Base-by-base conservation (phyloP, 2,329 filamentous ascomycete genomes). In the Colletotrichum agaves region DNA sequence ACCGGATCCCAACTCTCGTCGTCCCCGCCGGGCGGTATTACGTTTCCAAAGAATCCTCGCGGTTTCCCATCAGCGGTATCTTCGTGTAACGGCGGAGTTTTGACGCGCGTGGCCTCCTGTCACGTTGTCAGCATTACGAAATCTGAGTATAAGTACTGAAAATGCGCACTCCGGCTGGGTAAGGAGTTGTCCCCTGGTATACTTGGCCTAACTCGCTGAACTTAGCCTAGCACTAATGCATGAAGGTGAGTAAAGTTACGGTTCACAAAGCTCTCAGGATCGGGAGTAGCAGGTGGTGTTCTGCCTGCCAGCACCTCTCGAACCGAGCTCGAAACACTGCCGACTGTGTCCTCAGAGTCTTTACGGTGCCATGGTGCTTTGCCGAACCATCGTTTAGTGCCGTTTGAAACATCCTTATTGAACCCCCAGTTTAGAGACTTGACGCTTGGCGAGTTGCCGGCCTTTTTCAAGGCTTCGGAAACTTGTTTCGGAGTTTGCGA, bases 21-120 rank as follows among this genome's bases (percentile, higher is more conserved):
- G 5, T 62, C 31, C 6, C 59, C 50, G 12, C 69, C 43, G 0
- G 79, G 78, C 2, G 77, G 74, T 11, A 76, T 72, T 37, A 81
- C 77, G 21, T 82, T 76, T 13, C 79, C 79, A 70, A 85, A 85
- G 71, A 84, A 83, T 4, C 76, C 78, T 5, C 81, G 79, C 3
- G 78, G 76, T 37, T 71, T 77, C 5, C 78, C 77, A 50, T 78
- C 78, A 13, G 75, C 74, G 8, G 77, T 78, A 44, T 76, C 75
- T 66, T 83, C 79, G 19, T 78, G 77, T 19, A 83, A 71, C 0
- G 82, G 82, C 1, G 84, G 84, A 3, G 84, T 85, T 56, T 78
- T 79, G 12, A 86, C 74, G 4, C 84, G 79, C n/a, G 74, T 79
- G 5, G 84, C 84, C 76, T 86, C 84, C 84, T 86, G 19, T 10